Base-by-base conservation (phyloP, 495 filamentous ascomycete species). In the Lentithecium fluviatile region DNA sequence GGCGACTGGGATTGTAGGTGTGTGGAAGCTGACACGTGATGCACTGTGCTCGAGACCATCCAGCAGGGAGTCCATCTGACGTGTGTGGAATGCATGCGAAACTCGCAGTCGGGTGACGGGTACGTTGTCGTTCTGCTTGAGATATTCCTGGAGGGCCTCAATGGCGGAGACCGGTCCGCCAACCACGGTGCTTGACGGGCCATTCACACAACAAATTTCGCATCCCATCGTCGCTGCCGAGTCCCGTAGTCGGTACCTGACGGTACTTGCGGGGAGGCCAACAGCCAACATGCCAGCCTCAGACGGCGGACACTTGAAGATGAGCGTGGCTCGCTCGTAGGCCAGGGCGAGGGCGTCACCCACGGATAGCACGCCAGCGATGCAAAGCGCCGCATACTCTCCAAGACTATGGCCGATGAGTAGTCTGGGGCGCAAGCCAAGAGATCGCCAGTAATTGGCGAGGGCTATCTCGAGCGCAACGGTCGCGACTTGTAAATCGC, bases 141-240 rank as follows among this genome's bases (percentile, higher is more conserved):
- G 34, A 19, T 6, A 62, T 12, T 29, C 11, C 38, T 50, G 47
- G 34, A 56, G 46, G 53, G 23, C 76, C 70, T 7, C 65, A 66
- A 43, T 57, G 71, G 0, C 36, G 36, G 36, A 38, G 15, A 38
- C 36, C 19, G 73, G 57, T 11, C 80, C 82, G 49, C 77, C 76
- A 49, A 83, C 70, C 10, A 82, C 81, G 23, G 79, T 82, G 56
- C 81, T 77, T 7, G 69, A 62, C 4, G 76, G 73, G 23, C 73
- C 75, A 62, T 83, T 83, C 56, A 81, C 72, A 57, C 81, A 83
- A 38, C 78, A 77, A 8, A 83, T 68, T 56, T 80, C 78, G 40
- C 20, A 71, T 2, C 0, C 60, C 67, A 11, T 69, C 65, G 6
- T 77, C 36, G 38, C 68, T 61, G 7, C 62, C 58, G 36, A 38